Evolutionary conservation across 768 basidiomycete species (phyloP).

Genomic region (Galerina sulciceps): DNA sequence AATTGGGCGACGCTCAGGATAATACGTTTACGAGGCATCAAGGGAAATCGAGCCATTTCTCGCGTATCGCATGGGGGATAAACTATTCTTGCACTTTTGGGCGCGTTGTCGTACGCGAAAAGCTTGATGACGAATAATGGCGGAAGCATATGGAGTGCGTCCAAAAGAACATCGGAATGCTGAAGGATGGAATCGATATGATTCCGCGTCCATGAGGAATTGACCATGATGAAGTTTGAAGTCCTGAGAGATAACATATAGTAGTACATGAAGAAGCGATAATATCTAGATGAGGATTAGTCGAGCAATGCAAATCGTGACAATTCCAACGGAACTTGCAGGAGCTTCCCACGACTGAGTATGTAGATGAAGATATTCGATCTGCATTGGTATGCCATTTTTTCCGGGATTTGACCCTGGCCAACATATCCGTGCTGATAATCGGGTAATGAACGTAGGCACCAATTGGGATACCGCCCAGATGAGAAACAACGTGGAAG

Average conservation of each 20-base stretch:
- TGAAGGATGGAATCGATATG: slow-evolving; percentile 80
- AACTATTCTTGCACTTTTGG: slow-evolving; percentile 53
- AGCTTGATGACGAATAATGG: slow-evolving; percentile 39
- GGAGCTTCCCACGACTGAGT: slow-evolving; percentile 63
- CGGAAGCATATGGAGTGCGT: slow-evolving; percentile 48
- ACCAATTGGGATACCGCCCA: slow-evolving; percentile 74
- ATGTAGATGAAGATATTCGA: slow-evolving; percentile 53
- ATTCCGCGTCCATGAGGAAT: slow-evolving; percentile 92
- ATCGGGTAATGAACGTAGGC: slow-evolving; percentile 98
- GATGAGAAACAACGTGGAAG: slow-evolving; percentile 71
- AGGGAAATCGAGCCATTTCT: slow-evolving; percentile 61
- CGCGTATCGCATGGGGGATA: slow-evolving; percentile 93
- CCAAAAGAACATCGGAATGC: slow-evolving; percentile 54
- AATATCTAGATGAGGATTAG: slow-evolving; percentile 63
- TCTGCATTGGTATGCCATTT: slow-evolving; percentile 67
- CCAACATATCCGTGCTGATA: slow-evolving; percentile 93
- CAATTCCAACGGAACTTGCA: slow-evolving; percentile 40
- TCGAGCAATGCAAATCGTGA: neutral
- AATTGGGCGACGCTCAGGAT: slow-evolving; percentile 94
- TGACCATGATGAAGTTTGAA: slow-evolving; percentile 86
- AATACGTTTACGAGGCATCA: slow-evolving; percentile 59
- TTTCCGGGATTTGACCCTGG: slow-evolving; percentile 66
- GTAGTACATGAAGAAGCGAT: slow-evolving; percentile 83
- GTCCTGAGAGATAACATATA: slow-evolving; percentile 77
- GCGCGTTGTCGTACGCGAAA: slow-evolving; percentile 27